phyloP scores from a whole-genome alignment of 2,329 filamentous ascomycete species.

The Ceratocystis cacaofunesta region DNA sequence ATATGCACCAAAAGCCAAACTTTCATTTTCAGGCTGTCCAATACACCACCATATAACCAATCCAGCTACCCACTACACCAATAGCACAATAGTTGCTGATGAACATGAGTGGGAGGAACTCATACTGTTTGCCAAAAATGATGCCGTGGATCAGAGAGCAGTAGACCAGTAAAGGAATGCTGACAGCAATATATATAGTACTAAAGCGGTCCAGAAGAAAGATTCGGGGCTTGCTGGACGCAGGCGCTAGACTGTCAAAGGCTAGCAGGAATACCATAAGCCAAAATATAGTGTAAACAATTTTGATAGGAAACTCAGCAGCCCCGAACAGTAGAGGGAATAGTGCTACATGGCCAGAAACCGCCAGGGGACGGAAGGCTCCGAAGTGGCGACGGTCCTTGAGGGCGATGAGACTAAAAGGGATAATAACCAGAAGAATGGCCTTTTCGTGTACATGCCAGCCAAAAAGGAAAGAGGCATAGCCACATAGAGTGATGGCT shows the following conservation, averaged over 20 bases:
- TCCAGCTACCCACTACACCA: slow-evolving; percentile 90
- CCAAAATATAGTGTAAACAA: slow-evolving; percentile 85
- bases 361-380: slow-evolving; percentile 80
- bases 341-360: slow-evolving; percentile 86
- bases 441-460: slow-evolving; percentile 99
- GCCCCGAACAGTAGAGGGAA: slow-evolving; percentile 89
- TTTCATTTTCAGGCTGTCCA: slow-evolving; percentile 39
- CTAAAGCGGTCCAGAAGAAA: slow-evolving; percentile 88
- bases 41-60: slow-evolving; percentile 87
- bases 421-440: slow-evolving; percentile 82
- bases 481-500: slow-evolving; percentile 80
- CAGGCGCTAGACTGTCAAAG: slow-evolving; percentile 78
- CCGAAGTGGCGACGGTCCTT: slow-evolving; percentile 80
- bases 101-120: slow-evolving; percentile 94
- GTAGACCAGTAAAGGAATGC: slow-evolving; percentile 79
- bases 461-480: slow-evolving; percentile 90
- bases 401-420: slow-evolving; percentile 83
- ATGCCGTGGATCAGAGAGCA: slow-evolving; percentile 70
- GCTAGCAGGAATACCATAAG: slow-evolving; percentile 68
- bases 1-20: background rate
- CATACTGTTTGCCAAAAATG: slow-evolving; percentile 68
- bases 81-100: slow-evolving; percentile 87
- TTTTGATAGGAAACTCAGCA: slow-evolving; percentile 88
- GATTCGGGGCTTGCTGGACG: slow-evolving; percentile 61
- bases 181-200: slow-evolving; percentile 74